Evolutionary conservation across 2,329 filamentous ascomycete species (phyloP), one percentile per base, ranked within the genome.

Genomic region (Xylaria hypoxylon): DNA sequence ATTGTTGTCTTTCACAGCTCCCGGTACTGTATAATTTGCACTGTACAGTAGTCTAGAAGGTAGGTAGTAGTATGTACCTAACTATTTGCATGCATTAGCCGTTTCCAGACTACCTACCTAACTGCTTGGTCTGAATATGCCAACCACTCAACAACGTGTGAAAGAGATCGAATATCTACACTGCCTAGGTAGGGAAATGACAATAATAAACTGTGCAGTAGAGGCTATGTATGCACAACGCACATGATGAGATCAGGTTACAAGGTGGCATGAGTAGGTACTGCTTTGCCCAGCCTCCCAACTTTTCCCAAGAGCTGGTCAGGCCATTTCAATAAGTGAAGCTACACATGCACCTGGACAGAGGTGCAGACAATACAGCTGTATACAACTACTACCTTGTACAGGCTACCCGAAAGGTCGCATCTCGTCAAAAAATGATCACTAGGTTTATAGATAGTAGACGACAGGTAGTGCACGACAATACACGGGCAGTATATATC

Each of bases 371-470:
- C 22, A 53, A 28, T 28, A 48, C 26, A 19, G 48, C 28, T 28
- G 33, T 28, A 42, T 47, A 47, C 15, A 17, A 24, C 13, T 47
- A 35, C 24, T 42, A 62, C 47, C 22, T 58, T 53, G 15, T 40
- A 67, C 17, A 51, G 50, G 53, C 35, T 63, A 55, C 59, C 59
- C 55, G 19, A 62, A 22, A 48, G 52, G 59, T 58, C 47, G 38
- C 53, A 62, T 66, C 24, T 58, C 38, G 24, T 48, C 26, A 13
- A 42, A 42, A 33, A 60, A 26, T 11, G 17, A 35, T 38, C 33
- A 33, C 40, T 42, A 22, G 44, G 31, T 17, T 38, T 50, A 8
- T 15, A 33, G n/a, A 48, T 17, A 13, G 47, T 35, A 52, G 33
- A 35, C n/a, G 47, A 19, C 15, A 11, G 47, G 50, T n/a, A 52